Conservation (phyloP, 176 grass and related monocot species). For the Puccinellia tenuiflora region DNA sequence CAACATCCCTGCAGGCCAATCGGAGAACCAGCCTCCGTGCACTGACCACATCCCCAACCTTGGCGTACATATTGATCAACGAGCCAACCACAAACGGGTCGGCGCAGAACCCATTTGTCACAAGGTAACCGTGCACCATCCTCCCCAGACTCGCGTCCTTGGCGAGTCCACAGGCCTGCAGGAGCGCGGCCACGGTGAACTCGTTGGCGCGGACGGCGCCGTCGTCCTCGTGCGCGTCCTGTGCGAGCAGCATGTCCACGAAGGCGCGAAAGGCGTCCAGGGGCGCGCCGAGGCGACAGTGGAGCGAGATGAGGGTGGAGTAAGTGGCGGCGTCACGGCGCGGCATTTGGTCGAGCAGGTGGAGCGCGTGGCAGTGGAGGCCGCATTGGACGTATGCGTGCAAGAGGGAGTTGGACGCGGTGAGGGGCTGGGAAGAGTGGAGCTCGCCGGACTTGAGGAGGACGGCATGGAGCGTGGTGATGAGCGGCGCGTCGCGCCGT, state of each 20-base stretch:
- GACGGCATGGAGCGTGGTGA: slow-evolving; percentile 29
- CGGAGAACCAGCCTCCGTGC: slow-evolving; percentile 42
- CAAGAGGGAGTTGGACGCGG: slow-evolving; percentile 24
- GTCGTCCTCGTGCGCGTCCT: not conserved
- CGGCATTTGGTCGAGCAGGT: slow-evolving; percentile 59
- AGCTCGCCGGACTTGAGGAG: slow-evolving; percentile 46
- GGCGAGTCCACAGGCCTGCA: slow-evolving; percentile 53
- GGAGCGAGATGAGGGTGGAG: slow-evolving; percentile 49
- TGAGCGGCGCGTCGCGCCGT: not conserved
- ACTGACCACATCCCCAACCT: slow-evolving; percentile 36
- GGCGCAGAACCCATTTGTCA: slow-evolving; percentile 34
- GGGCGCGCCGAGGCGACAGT: slow-evolving; percentile 35
- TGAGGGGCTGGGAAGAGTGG: slow-evolving; percentile 1
- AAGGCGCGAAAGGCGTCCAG: slow-evolving; percentile 40
- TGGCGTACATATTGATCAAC: slow-evolving; percentile 64
- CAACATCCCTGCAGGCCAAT: slow-evolving; percentile 44
- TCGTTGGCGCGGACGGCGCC: slow-evolving; percentile 40
- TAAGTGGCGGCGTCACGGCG: slow-evolving; percentile 59
- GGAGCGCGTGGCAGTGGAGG: slow-evolving; percentile 30
- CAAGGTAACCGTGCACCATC: slow-evolving; percentile 61
- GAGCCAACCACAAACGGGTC: slow-evolving; percentile 52
- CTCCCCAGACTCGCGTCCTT: slow-evolving; percentile 39
- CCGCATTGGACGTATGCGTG: slow-evolving; percentile 49
- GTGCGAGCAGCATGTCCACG: slow-evolving; percentile 44
- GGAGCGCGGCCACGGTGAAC: slow-evolving; percentile 51